A percentile compares a stretch with the other conserved stretches of the same genome.
phyloP scores from a whole-genome alignment of 768 basidiomycete species.

The Rhodotorula paludigena region DNA sequence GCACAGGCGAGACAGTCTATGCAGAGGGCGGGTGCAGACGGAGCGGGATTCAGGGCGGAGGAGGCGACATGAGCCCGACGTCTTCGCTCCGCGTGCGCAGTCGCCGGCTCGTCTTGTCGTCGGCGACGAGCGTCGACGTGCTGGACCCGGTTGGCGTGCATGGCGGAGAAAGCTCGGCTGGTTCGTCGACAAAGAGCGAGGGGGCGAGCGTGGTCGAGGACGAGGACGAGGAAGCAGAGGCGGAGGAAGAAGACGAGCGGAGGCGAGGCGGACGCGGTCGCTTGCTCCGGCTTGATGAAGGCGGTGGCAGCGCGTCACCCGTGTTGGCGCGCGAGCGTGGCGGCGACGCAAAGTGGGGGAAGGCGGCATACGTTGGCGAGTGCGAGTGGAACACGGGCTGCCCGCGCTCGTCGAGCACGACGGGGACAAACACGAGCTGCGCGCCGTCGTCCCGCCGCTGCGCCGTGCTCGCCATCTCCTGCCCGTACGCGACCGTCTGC shows the following conservation, averaged over 20 bases:
- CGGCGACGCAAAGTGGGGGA: background rate
- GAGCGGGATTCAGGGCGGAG: background rate
- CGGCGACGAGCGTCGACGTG: background rate
- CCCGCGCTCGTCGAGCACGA: conserved; percentile 22
- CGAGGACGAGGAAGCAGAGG: background rate
- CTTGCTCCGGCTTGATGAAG: background rate
- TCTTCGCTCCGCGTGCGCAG: background rate
- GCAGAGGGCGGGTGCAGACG: background rate
- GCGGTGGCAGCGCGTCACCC: background rate
- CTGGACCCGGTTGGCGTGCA: background rate
- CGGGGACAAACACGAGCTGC: conserved; percentile 33
- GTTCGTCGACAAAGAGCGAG: conserved; percentile 5
- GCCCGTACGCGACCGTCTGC: conserved; percentile 6
- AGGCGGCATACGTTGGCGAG: background rate
- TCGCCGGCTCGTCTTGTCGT: background rate
- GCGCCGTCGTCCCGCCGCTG: background rate
- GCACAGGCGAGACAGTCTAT: too few relatives aligned
- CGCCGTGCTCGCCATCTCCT: background rate
- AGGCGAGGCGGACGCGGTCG: background rate
- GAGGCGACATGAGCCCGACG: background rate
- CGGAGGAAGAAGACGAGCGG: conserved; percentile 6
- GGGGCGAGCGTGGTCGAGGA: background rate
- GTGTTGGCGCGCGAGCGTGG: background rate
- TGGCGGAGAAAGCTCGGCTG: background rate
- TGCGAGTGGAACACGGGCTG: conserved; percentile 10